phyloP scores from a whole-genome alignment of 2,329 filamentous ascomycete species.

The Xylaria arbuscula region DNA sequence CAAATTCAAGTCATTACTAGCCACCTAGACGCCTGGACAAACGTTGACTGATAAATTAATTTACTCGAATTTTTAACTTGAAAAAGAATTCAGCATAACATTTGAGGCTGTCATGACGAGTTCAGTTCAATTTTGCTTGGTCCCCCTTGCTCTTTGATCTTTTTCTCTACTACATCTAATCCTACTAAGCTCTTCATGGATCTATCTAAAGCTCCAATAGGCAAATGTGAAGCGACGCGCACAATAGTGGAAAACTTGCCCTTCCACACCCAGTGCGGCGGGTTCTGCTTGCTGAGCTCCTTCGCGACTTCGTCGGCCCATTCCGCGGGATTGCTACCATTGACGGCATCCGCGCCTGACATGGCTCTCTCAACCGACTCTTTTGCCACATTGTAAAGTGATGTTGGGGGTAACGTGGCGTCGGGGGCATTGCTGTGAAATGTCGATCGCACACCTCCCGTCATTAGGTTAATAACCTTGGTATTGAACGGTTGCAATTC shows the following conservation, averaged over 20 bases:
- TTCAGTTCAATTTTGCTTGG: background rate
- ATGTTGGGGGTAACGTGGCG: conserved; percentile 8
- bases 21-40: too few relatives aligned
- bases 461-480: conserved; percentile 51
- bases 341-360: conserved; percentile 15
- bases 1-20: background rate
- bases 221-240: conserved; percentile 14
- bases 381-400: conserved; percentile 17
- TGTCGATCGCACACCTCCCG: conserved; percentile 44
- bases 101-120: background rate
- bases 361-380: conserved; percentile 9
- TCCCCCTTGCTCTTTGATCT: conserved; percentile 12
- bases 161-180: conserved; percentile 18
- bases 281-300: conserved; percentile 17
- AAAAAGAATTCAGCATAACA: too few relatives aligned
- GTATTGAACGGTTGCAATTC: conserved; percentile 54
- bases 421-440: conserved; percentile 41
- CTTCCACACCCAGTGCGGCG: conserved; percentile 16
- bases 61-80: too few relatives aligned
- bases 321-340: conserved; percentile 9
- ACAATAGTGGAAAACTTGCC: conserved; percentile 5
- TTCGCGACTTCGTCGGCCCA: conserved; percentile 19
- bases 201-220: conserved; percentile 6
- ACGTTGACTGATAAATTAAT: too few relatives aligned
- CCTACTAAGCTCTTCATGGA: conserved; percentile 5